Conservation (phyloP, 495 filamentous ascomycete genomes). For the Neurospora cerealis region DNA sequence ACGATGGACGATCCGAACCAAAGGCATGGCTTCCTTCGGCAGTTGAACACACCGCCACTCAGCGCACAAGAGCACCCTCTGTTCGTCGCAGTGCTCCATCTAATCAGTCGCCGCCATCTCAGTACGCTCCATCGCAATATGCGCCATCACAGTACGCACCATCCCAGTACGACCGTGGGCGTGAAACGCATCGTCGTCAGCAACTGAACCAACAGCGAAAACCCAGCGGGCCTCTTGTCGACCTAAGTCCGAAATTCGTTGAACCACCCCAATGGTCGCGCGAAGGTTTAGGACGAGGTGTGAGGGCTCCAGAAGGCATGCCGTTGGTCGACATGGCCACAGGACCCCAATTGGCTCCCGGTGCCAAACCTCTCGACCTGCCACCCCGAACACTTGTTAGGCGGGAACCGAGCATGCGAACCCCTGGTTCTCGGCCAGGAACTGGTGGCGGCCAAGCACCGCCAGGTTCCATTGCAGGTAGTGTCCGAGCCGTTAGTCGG, state of each 20-base stretch:
- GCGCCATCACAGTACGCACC: not conserved
- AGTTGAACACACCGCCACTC: conserved; percentile 29
- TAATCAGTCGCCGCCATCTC: conserved; percentile 4
- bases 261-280: conserved; percentile 61
- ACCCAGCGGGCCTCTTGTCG: conserved; percentile 44
- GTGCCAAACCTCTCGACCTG: not conserved
- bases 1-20: conserved; percentile 8
- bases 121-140: not conserved
- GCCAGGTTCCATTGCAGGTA: not conserved
- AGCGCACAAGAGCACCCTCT: conserved; percentile 13
- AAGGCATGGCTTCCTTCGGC: conserved; percentile 38
- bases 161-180: not conserved
- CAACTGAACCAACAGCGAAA: conserved; percentile 34
- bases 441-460: not conserved
- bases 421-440: not conserved
- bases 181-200: conserved; percentile 10
- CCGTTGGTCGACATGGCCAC: conserved; percentile 51
- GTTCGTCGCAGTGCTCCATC: conserved; percentile 7
- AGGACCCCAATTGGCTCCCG: not conserved
- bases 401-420: not conserved
- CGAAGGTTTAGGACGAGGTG: conserved; percentile 54
- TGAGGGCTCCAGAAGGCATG: conserved; percentile 49
- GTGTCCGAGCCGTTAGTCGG: not conserved
- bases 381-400: not conserved
- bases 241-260: conserved; percentile 62